These are phyloP conservation scores for Bertia moriformis DNA, from an alignment of 2,329 filamentous ascomycete genomes.

Conservation along the genomic window DNA sequence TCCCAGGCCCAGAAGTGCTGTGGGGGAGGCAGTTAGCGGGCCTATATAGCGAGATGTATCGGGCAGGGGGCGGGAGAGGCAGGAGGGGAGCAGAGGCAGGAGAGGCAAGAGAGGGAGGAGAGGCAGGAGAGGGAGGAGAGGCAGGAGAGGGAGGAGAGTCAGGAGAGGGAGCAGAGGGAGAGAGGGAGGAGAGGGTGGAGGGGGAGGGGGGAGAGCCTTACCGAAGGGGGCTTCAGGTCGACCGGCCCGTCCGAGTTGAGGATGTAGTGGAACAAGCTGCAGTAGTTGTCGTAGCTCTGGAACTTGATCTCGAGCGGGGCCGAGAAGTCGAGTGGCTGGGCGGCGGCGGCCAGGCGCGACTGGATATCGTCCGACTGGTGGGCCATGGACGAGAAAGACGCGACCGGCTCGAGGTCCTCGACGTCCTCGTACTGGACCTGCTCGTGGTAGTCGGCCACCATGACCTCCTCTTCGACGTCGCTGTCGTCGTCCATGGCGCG, in stretches of 20 bases:
- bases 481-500: slow-evolving; percentile 64
- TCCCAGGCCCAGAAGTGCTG: slow-evolving; percentile 99
- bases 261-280: slow-evolving; percentile 97
- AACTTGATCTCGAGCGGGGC: slow-evolving; percentile 94
- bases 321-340: slow-evolving; percentile 89
- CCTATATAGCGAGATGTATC: background rate
- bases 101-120: no score
- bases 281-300: slow-evolving; percentile 97
- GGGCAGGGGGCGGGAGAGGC: slow-evolving; percentile 1
- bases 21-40: slow-evolving; percentile 7
- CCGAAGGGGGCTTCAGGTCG: slow-evolving; percentile 88
- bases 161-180: slow-evolving; percentile 1
- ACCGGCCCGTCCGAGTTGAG: slow-evolving; percentile 98
- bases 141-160: background rate
- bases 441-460: slow-evolving; percentile 90
- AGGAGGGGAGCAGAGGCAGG: background rate
- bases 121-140: background rate
- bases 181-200: slow-evolving; percentile 1
- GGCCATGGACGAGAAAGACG: slow-evolving; percentile 51
- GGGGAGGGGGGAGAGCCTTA: slow-evolving; percentile 31
- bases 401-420: slow-evolving; percentile 65
- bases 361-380: slow-evolving; percentile 83
- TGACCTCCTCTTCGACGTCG: slow-evolving; percentile 87
- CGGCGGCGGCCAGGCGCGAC: slow-evolving; percentile 76
- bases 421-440: slow-evolving; percentile 88